Conservation (phyloP, 192 early-diverging fungal genomes). For the Coemansia sp. region DNA sequence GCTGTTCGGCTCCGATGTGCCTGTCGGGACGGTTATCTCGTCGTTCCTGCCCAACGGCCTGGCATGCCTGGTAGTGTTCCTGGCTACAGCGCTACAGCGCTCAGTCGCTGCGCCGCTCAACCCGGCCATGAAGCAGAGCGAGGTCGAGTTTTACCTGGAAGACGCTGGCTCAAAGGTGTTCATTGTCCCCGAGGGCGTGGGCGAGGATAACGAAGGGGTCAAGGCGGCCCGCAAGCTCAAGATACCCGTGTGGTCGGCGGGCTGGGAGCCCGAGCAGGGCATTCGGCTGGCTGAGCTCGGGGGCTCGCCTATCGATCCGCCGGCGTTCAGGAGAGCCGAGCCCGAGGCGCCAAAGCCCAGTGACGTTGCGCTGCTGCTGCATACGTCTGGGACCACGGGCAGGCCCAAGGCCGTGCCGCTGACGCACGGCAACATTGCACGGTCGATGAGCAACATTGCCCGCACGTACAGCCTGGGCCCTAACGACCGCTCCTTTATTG, state of each 20-base stretch:
- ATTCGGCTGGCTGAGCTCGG: conserved; percentile 22
- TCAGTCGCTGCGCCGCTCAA: conserved; percentile 69
- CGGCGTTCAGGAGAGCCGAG: conserved; percentile 2
- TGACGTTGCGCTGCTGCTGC: conserved; percentile 68
- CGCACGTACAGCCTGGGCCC: conserved; percentile 59
- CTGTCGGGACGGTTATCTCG: conserved; percentile 45
- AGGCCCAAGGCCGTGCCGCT: conserved; percentile 75
- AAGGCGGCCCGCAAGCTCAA: conserved; percentile 49
- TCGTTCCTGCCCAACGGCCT: conserved; percentile 64
- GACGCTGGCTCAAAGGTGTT: conserved; percentile 60
- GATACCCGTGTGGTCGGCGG: conserved; percentile 55
- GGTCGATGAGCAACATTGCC: conserved; percentile 68
- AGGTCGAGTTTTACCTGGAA: conserved; percentile 70
- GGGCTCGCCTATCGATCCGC: conserved; percentile 9
- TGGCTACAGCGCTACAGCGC: conserved; percentile 57
- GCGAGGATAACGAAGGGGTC: conserved; percentile 51
- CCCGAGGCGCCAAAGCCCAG: conserved; percentile 28
- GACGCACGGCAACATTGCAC: conserved; percentile 67
- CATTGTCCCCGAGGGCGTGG: conserved; percentile 55
- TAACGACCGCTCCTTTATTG: conserved; percentile 61
- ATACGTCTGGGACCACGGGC: conserved; percentile 80
- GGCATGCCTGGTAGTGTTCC: conserved; percentile 60
- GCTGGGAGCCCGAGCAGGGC: conserved; percentile 36
- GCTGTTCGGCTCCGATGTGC: conserved; percentile 26
- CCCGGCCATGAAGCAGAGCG: conserved; percentile 58